These are phyloP conservation scores for Staphylotrichum longicolle DNA, from an alignment of 495 filamentous ascomycete genomes.

Conservation along the genomic window DNA sequence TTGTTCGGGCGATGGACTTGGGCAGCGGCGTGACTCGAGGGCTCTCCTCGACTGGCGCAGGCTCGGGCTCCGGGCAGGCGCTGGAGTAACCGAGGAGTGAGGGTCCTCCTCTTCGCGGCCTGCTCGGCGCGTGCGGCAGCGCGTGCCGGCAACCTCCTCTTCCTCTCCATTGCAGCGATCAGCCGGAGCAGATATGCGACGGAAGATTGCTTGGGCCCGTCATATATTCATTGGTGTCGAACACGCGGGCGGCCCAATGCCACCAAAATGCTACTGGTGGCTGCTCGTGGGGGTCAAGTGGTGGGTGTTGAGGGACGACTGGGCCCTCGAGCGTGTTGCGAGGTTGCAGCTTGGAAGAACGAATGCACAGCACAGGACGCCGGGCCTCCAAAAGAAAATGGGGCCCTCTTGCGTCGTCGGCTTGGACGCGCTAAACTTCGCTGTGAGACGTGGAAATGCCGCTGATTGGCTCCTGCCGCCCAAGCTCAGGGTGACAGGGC, in stretches of 20 bases:
- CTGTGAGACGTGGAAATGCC: constrained; percentile 10
- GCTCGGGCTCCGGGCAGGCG: constrained; percentile 34
- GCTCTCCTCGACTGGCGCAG: constrained; percentile 29
- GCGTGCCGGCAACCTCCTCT: constrained; percentile 56
- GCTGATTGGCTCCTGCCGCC: constrained; percentile 19
- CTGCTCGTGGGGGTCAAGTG: constrained; percentile 2
- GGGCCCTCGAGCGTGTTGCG: constrained; percentile 2
- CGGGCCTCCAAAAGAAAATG: constrained; percentile 21
- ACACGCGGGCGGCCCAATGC: not conserved
- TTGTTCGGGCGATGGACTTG: constrained; percentile 56
- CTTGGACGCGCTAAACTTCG: constrained; percentile 7
- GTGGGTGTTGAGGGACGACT: not conserved
- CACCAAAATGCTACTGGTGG: not conserved
- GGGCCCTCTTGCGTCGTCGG: constrained; percentile 10
- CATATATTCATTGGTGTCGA: constrained; percentile 29
- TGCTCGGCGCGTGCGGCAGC: constrained; percentile 52
- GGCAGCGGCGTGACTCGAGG: constrained; percentile 55
- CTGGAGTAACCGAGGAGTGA: constrained; percentile 41
- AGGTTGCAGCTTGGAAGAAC: constrained; percentile 22
- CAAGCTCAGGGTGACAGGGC: constrained; percentile 2
- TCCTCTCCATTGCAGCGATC: constrained; percentile 49
- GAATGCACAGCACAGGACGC: constrained; percentile 12
- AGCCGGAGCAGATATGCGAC: constrained; percentile 24
- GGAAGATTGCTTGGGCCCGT: constrained; percentile 15
- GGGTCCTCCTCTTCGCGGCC: constrained; percentile 49